A percentile compares a stretch with the other conserved stretches of the same genome.
phyloP scores from a whole-genome alignment of 179 eudicot genomes.

The Drosera spatulata region DNA sequence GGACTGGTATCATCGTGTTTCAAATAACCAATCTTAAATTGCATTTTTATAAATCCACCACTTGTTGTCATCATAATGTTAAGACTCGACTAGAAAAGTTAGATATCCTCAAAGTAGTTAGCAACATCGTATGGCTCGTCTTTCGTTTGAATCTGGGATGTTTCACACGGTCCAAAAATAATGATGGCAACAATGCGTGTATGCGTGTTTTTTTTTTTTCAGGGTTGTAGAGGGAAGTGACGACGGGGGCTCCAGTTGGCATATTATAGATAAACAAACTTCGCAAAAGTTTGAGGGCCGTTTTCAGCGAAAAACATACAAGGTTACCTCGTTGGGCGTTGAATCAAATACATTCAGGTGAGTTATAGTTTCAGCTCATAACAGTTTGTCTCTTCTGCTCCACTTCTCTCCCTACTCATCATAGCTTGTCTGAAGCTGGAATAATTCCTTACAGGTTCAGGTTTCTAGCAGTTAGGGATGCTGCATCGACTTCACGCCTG shows the following conservation, averaged over 20 bases:
- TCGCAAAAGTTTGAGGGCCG: constrained; percentile 61
- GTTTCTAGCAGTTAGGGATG: constrained; percentile 61
- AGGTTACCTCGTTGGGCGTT: constrained; percentile 21
- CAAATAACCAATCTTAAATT: background rate
- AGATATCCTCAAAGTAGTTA: too few species aligned
- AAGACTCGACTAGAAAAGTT: too few species aligned
- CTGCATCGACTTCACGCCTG: constrained; percentile 46
- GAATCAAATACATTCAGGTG: constrained; percentile 77
- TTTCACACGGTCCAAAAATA: too few species aligned
- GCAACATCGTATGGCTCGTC: too few species aligned
- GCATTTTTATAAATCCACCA: too few species aligned
- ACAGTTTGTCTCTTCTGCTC: background rate
- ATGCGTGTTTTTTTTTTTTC: constrained; percentile 2
- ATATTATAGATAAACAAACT: constrained; percentile 47
- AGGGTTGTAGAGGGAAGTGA: constrained; percentile 89
- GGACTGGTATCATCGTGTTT: constrained; percentile 55
- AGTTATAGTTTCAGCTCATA: background rate
- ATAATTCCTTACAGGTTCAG: constrained; percentile 42
- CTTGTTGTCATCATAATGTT: too few species aligned
- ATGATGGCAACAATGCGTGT: too few species aligned
- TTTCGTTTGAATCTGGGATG: too few species aligned
- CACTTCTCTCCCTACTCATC: background rate
- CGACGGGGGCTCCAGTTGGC: constrained; percentile 79
- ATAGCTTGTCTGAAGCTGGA: background rate
- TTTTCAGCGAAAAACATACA: constrained; percentile 54